Evolutionary conservation across 2,329 filamentous ascomycete species (phyloP).

Genomic region (Chaetomium sp.): DNA sequence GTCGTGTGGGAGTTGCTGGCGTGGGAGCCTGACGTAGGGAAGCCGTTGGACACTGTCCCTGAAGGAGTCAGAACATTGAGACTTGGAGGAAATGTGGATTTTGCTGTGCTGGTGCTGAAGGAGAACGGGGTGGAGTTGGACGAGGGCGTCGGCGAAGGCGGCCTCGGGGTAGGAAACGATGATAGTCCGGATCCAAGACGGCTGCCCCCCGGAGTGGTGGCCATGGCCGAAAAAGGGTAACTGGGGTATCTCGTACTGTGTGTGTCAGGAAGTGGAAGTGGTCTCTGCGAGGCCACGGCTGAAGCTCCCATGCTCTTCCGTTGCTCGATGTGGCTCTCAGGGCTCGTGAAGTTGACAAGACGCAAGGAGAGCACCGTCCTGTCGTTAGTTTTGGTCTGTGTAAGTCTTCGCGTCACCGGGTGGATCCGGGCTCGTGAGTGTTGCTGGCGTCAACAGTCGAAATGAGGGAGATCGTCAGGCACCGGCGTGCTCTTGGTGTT

Average conservation of each 20-base stretch:
- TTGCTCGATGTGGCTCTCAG: not conserved
- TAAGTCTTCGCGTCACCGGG: too few relatives aligned
- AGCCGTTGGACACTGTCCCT: conserved; percentile 51
- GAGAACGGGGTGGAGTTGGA: conserved; percentile 23
- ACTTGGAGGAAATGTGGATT: conserved; percentile 27
- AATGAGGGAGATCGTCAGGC: too few relatives aligned
- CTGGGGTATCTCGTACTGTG: conserved; percentile 35
- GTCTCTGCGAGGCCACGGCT: conserved; percentile 65
- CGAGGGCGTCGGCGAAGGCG: conserved; percentile 17
- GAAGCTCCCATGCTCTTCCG: conserved; percentile 15
- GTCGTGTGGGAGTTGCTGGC: conserved; percentile 53
- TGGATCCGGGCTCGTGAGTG: too few relatives aligned
- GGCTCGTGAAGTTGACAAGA: too few relatives aligned
- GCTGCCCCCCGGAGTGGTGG: conserved; percentile 11
- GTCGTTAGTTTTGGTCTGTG: too few relatives aligned
- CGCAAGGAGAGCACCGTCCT: too few relatives aligned
- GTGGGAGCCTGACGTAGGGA: conserved; percentile 57
- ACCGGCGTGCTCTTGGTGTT: too few relatives aligned
- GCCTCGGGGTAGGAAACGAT: conserved; percentile 19
- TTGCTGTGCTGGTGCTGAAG: conserved; percentile 25
- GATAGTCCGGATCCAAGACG: conserved; percentile 4
- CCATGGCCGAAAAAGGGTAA: conserved; percentile 21
- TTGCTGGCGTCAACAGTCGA: too few relatives aligned
- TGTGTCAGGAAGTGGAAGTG: conserved; percentile 55
- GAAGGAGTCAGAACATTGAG: conserved; percentile 35